Base-by-base conservation (phyloP, 148 eudicot genomes). In the Limonium bicolor region DNA sequence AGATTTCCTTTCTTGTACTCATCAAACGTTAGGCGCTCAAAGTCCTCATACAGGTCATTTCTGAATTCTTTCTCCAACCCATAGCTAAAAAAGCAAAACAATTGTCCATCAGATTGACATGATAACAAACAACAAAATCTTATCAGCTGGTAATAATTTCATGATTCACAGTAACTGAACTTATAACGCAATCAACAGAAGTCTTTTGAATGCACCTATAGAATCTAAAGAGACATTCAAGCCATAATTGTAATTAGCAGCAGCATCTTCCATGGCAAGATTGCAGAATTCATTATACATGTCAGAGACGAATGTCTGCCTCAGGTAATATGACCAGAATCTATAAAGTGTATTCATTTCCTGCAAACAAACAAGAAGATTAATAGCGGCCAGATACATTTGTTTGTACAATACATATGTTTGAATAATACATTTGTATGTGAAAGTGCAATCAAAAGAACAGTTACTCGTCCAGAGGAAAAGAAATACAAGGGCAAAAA, bases 261-360 rank as follows among this genome's bases (percentile, higher is more conserved):
- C 71, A 12, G 92, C 83, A 67, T 90, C 97, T 69, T 90, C 97
- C 51, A 70, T 55, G 42, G 97, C 93, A 37, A 72, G 49, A 41
- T 75, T 80, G 46, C 44, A 59, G 59, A 90, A 90, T 50, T 90
- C 93, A 20, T 74, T 57, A 51, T 90, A 90, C 93, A 90, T 90
- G 13, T 72, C 60, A 44, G 70, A 64, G 58, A 74, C 74, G 63
- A 77, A 90, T 38, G 58, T 47, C 46, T 80, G 58, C 53, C 97
- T 70, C 35, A 90, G 77, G 59, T 74, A 90, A 64, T 73, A 80
- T 35, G 81, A 84, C 97, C 97, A 90, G 59, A 90, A 90, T 59
- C 87, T 69, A 62, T 90, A 90, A 6, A 90, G 79, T 24, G 86
- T 80, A 77, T 90, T 84, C 97, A 90, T 90, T 72, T 80, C 87